Evolutionary conservation across 1,284 basidiomycete genomes (phyloP), one percentile per base, ranked within the genome.

Genomic region (Malassezia furfur): DNA sequence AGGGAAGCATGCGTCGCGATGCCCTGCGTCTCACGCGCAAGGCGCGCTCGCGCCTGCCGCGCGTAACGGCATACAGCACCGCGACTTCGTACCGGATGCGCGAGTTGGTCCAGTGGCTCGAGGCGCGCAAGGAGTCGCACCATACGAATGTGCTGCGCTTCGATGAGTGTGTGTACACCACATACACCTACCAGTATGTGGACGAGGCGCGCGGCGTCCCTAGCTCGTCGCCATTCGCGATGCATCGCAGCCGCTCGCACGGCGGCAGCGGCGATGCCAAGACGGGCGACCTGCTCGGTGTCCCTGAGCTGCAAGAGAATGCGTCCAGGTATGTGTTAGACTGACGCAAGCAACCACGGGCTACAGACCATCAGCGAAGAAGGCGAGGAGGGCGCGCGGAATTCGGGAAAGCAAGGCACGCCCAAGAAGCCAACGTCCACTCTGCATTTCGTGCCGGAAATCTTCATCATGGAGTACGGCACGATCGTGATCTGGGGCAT

Each of bases 401-500:
- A 1, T 31, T 1, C 43, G 1, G 28, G 32, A 2, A 31, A 44
- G 48, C 6, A 45, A 50, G 9, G 54, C 52, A 63, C 8, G 63
- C 68, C 47, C 50, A 59, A 1, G 63, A 70, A 36, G 59, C 66
- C 25, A 63, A 60, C 45, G 50, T 62, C 44, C 9, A 10, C 34
- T 7, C n/a, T 37, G 38, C 43, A 30, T 2, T 31, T 35, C 5
- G 50, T 67, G 1, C 72, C 72, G 5, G 72, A 74, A 53, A 59
- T 74, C 10, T 96, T 93, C 76, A 78, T 94, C 62, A 96, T 96
- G 77, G 83, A 86, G 63, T 96, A 94, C 75, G 91, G 91, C 17
- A 87, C 85, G 1, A 86, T 94, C 34, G 91, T 96, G 21, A 87
- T 94, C 50, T 96, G 91, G 91, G 91, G 91, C 25, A 96, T 96